phyloP scores from a whole-genome alignment of 345 rosid genomes.

The Luvunga scandens region DNA sequence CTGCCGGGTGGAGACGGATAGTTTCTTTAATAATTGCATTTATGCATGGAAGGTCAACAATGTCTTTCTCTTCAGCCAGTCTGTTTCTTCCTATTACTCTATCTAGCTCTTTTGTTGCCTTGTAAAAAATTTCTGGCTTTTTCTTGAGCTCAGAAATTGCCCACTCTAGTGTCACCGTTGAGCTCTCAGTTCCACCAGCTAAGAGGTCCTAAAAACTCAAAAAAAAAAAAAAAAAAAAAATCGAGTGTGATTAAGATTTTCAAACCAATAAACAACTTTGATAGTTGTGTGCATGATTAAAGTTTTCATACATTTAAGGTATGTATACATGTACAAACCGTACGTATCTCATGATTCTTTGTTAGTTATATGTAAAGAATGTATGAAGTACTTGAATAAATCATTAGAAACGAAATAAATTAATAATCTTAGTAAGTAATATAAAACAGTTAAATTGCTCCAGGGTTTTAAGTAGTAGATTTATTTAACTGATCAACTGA shows the following conservation, averaged over 20 bases:
- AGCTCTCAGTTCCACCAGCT: slow-evolving; percentile 66
- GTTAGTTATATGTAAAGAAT: too few relatives aligned
- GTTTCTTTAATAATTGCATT: slow-evolving; percentile 49
- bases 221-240: too few relatives aligned
- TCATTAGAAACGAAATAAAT: too few relatives aligned
- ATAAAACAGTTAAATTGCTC: too few relatives aligned
- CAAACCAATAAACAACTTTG: background rate
- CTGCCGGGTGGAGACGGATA: slow-evolving; percentile 64
- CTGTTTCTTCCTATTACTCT: slow-evolving; percentile 48
- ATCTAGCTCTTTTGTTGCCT: slow-evolving; percentile 57
- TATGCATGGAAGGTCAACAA: slow-evolving; percentile 38
- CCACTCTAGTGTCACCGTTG: slow-evolving; percentile 65
- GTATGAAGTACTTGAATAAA: too few relatives aligned
- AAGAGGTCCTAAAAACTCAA: slow-evolving; percentile 42
- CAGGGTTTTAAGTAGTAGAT: too few relatives aligned
- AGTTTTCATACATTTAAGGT: too few relatives aligned
- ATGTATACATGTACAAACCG: too few relatives aligned
- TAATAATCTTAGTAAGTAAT: too few relatives aligned
- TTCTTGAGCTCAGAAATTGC: slow-evolving; percentile 48
- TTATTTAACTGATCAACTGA: too few relatives aligned
- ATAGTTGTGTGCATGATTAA: background rate
- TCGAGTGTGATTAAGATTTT: too few relatives aligned
- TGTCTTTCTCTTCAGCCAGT: slow-evolving; percentile 60
- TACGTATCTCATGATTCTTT: too few relatives aligned
- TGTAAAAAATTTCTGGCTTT: slow-evolving; percentile 45